These are phyloP conservation scores for Candida sphagnicola DNA, from an alignment of 805 yeast species.

Conservation along the genomic window DNA sequence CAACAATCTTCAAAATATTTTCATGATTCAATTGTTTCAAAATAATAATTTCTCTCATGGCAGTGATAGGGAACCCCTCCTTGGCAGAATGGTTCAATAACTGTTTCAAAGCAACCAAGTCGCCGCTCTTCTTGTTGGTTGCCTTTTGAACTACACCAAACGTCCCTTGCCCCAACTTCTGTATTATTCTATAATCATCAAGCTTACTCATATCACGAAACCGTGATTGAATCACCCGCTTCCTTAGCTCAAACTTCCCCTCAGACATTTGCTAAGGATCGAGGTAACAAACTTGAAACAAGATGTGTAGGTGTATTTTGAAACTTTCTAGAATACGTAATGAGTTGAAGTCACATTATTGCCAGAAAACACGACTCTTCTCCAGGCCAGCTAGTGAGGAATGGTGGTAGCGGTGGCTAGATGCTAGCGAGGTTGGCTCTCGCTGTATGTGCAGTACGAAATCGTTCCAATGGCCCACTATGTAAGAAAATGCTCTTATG, in stretches of 20 bases:
- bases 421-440: no score
- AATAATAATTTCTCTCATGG: conserved; percentile 85
- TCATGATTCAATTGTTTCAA: conserved; percentile 65
- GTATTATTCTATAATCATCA: conserved; percentile 27
- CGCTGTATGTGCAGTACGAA: no score
- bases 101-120: conserved; percentile 82
- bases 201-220: conserved; percentile 31
- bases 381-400: no score
- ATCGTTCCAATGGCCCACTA: no score
- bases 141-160: conserved; percentile 83
- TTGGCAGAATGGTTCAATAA: conserved; percentile 73
- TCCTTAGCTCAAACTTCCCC: not conserved
- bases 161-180: conserved; percentile 42
- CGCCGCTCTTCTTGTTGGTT: conserved; percentile 44
- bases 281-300: not conserved
- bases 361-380: no score
- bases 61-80: conserved; percentile 90
- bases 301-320: no score
- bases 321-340: no score
- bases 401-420: no score
- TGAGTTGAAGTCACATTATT: no score
- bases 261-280: not conserved
- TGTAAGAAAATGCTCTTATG: no score
- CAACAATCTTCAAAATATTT: conserved; percentile 73
- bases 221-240: conserved; percentile 5